Conservation (phyloP, 1,139 yeast species). For the Pneumocystis carinii region DNA sequence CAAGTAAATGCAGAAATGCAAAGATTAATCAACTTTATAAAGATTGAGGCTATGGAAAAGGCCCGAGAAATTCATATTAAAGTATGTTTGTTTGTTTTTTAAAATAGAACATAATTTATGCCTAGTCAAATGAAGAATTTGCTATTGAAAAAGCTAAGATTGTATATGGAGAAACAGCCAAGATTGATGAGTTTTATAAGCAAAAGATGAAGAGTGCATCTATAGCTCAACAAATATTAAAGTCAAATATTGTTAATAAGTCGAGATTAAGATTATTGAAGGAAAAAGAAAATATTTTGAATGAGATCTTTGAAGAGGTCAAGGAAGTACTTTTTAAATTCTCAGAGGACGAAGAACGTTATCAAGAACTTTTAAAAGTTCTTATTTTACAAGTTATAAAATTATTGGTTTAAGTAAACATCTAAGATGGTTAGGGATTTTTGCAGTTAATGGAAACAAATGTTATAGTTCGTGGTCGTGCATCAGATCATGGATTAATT, state of each 20-base stretch:
- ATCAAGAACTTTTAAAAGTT: slow-evolving; percentile 56
- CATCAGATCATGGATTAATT: slow-evolving; percentile 51
- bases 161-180: slow-evolving; percentile 81
- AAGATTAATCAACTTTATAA: slow-evolving; percentile 97
- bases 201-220: slow-evolving; percentile 80
- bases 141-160: slow-evolving; percentile 93
- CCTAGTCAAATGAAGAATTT: slow-evolving; percentile 82
- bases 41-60: slow-evolving; percentile 97
- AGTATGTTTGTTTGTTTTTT: slow-evolving; percentile 19
- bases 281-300: slow-evolving; percentile 71
- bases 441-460: slow-evolving; percentile 57
- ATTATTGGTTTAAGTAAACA: background rate
- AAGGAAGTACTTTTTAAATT: slow-evolving; percentile 44
- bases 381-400: slow-evolving; percentile 50
- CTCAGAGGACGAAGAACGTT: slow-evolving; percentile 38
- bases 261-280: slow-evolving; percentile 79
- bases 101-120: background rate
- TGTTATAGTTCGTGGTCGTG: slow-evolving; percentile 51
- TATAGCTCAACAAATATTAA: slow-evolving; percentile 86
- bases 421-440: slow-evolving; percentile 25
- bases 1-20: slow-evolving; percentile 88
- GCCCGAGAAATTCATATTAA: slow-evolving; percentile 89
- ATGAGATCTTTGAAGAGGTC: slow-evolving; percentile 58
- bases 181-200: slow-evolving; percentile 69
- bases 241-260: slow-evolving; percentile 89